Conservation (phyloP, 2,329 filamentous ascomycete genomes). For the Aureobasidium sp. region DNA sequence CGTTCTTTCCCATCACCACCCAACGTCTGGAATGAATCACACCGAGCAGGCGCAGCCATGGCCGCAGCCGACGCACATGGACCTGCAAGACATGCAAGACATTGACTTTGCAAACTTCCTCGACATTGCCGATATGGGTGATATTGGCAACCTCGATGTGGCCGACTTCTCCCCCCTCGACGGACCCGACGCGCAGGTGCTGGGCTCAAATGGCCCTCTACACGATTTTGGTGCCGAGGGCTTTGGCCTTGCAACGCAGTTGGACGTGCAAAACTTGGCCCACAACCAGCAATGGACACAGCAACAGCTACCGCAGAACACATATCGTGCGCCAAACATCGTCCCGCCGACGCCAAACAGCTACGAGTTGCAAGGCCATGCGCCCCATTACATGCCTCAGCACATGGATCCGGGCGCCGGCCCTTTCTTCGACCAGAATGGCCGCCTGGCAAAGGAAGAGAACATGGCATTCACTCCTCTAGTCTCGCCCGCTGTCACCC, state of each 20-base stretch:
- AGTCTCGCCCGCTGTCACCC: slow-evolving; percentile 77
- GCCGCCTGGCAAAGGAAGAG: slow-evolving; percentile 55
- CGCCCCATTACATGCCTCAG: slow-evolving; percentile 47
- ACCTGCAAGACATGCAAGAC: slow-evolving; percentile 36
- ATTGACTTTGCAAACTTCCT: slow-evolving; percentile 36
- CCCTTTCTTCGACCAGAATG: slow-evolving; percentile 53
- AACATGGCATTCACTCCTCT: slow-evolving; percentile 73
- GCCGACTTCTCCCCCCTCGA: slow-evolving; percentile 21
- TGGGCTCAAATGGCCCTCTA: slow-evolving; percentile 16
- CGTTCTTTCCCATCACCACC: neutral
- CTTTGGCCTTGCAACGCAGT: slow-evolving; percentile 20
- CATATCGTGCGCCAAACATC: slow-evolving; percentile 35
- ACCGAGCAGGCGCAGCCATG: slow-evolving; percentile 27
- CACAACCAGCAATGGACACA: slow-evolving; percentile 24
- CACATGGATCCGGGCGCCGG: slow-evolving; percentile 50
- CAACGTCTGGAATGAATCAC: slow-evolving; percentile 22
- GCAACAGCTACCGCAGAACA: slow-evolving; percentile 30
- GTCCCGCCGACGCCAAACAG: slow-evolving; percentile 76
- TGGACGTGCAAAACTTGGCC: slow-evolving; percentile 9
- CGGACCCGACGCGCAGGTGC: slow-evolving; percentile 18
- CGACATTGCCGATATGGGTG: slow-evolving; percentile 39
- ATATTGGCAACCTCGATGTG: slow-evolving; percentile 32
- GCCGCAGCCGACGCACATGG: slow-evolving; percentile 34
- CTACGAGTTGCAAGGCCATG: slow-evolving; percentile 61
- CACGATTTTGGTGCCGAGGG: slow-evolving; percentile 28